Conservation (phyloP, 352 stramenopile species). For the Globisporangium cederbergense region DNA sequence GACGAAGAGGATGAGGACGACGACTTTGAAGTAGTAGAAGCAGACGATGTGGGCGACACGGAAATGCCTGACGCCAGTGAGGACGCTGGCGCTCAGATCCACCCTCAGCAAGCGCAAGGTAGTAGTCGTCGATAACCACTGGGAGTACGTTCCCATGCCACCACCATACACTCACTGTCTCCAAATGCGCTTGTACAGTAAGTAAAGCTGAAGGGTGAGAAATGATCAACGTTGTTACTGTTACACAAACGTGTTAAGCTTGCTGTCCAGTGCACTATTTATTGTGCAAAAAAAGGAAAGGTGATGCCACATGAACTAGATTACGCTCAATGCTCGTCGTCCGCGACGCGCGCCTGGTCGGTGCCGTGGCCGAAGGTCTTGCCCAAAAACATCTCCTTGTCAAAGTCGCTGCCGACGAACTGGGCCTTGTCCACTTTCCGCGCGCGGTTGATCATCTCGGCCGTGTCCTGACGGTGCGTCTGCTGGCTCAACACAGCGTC, state of each 20-base stretch:
- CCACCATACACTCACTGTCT: not conserved
- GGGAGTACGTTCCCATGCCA: not conserved
- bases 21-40: slow-evolving; percentile 24
- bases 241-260: too few species aligned
- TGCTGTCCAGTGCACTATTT: not conserved
- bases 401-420: slow-evolving; percentile 80
- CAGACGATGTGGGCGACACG: slow-evolving; percentile 21
- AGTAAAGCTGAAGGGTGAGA: not conserved
- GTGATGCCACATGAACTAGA: too few species aligned
- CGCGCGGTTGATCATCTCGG: slow-evolving; percentile 79
- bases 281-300: too few species aligned
- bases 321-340: slow-evolving; percentile 51
- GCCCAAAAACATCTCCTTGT: slow-evolving; percentile 75
- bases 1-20: slow-evolving; percentile 39
- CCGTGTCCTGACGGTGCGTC: slow-evolving; percentile 68
- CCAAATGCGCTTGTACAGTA: not conserved
- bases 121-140: slow-evolving; percentile 19
- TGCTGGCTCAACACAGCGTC: slow-evolving; percentile 48
- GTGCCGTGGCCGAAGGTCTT: slow-evolving; percentile 79
- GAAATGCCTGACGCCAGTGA: slow-evolving; percentile 18
- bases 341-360: slow-evolving; percentile 56
- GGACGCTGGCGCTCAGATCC: not conserved
- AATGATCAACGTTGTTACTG: not conserved
- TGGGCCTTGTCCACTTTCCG: slow-evolving; percentile 86
- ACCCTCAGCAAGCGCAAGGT: slow-evolving; percentile 6